Conservation (phyloP, 345 rosid species). For the Eucalyptus sp. region DNA sequence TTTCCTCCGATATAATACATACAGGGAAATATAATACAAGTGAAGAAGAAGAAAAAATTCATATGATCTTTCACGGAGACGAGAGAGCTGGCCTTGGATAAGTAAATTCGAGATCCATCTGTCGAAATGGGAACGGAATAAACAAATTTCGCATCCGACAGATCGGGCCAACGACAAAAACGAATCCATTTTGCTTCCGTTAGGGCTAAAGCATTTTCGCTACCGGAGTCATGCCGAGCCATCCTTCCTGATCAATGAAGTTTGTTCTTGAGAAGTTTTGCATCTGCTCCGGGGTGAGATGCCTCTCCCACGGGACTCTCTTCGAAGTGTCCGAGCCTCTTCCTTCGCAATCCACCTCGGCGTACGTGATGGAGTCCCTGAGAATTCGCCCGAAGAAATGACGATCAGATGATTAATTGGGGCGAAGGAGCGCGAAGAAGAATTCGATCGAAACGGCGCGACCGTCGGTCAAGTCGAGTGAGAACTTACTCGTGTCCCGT, state of each 20-base stretch:
- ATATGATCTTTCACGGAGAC: background rate
- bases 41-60: background rate
- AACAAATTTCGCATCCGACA: too few species aligned
- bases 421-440: background rate
- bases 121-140: background rate
- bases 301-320: constrained; percentile 13
- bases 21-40: too few species aligned
- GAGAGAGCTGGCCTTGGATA: background rate
- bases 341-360: constrained; percentile 8
- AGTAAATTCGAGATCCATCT: background rate
- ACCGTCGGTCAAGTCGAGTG: background rate
- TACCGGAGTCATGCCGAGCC: background rate
- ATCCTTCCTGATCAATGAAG: constrained; percentile 15
- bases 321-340: constrained; percentile 1
- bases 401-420: background rate
- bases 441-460: background rate
- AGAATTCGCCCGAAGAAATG: background rate
- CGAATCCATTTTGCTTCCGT: background rate
- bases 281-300: background rate
- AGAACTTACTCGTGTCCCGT: constrained; percentile 28
- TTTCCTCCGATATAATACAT: too few species aligned
- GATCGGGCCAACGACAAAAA: background rate
- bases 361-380: background rate
- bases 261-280: background rate
- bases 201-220: background rate